These are phyloP conservation scores for Tripterygium wilfordii DNA, from an alignment of 177 flowering plant genomes.

Conservation along the genomic window DNA sequence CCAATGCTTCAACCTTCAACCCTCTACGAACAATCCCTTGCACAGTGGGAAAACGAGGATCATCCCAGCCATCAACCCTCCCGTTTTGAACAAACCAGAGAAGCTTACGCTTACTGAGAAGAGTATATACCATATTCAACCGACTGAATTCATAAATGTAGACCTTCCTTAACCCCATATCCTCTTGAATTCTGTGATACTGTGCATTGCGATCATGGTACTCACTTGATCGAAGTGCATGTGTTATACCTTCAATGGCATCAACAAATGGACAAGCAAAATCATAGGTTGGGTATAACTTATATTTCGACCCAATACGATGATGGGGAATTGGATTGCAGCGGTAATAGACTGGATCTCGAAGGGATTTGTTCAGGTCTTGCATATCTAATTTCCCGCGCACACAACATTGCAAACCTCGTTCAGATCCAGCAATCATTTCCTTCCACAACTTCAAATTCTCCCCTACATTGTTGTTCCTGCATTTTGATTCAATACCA, in stretches of 20 bases:
- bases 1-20: slow-evolving; percentile 77
- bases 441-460: slow-evolving; percentile 84
- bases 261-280: slow-evolving; percentile 99
- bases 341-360: slow-evolving; percentile 96
- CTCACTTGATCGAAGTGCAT: slow-evolving; percentile 93
- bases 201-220: slow-evolving; percentile 96
- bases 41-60: slow-evolving; percentile 94
- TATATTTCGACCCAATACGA: slow-evolving; percentile 81
- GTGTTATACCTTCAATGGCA: slow-evolving; percentile 76
- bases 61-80: slow-evolving; percentile 97
- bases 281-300: slow-evolving; percentile 93
- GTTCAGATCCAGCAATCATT: slow-evolving; percentile 78
- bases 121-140: slow-evolving; percentile 90
- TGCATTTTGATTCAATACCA: slow-evolving; percentile 74
- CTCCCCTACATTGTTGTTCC: slow-evolving; percentile 57
- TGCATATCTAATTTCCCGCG: slow-evolving; percentile 96
- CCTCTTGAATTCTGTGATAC: slow-evolving; percentile 74
- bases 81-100: slow-evolving; percentile 94
- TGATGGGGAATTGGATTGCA: slow-evolving; percentile 86
- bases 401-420: slow-evolving; percentile 80
- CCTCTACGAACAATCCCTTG: slow-evolving; percentile 97
- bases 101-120: slow-evolving; percentile 95
- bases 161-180: slow-evolving; percentile 75
- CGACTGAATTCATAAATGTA: slow-evolving; percentile 87
- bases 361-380: slow-evolving; percentile 86